phyloP scores from a whole-genome alignment of 176 grass and related monocot genomes.

The Carex pumila region DNA sequence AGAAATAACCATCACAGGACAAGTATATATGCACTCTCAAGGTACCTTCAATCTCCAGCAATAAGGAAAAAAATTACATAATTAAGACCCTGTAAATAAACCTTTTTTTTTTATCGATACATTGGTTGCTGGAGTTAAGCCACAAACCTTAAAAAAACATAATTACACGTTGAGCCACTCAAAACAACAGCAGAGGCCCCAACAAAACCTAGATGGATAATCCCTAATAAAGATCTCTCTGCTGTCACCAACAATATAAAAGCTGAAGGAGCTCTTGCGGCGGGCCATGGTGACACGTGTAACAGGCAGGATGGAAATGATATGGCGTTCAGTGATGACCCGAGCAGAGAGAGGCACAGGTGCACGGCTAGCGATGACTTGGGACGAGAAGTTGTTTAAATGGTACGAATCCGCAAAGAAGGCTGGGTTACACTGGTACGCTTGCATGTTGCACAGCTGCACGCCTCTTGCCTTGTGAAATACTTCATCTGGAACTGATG shows the following conservation, averaged over 20 bases:
- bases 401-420: conserved; percentile 87
- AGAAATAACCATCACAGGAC: neutral
- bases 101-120: too few species aligned
- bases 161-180: conserved; percentile 50
- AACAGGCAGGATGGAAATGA: conserved; percentile 74
- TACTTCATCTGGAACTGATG: conserved; percentile 78
- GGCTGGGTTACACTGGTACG: conserved; percentile 86
- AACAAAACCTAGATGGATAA: conserved; percentile 74
- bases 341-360: conserved; percentile 54
- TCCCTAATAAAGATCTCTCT: conserved; percentile 75
- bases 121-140: too few species aligned
- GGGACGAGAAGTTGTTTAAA: conserved; percentile 80
- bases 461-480: conserved; percentile 73
- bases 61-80: neutral
- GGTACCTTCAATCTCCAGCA: neutral
- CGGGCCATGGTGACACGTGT: conserved; percentile 65
- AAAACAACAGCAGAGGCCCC: conserved; percentile 88
- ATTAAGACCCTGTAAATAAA: neutral
- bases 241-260: conserved; percentile 61
- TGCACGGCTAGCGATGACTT: conserved; percentile 52
- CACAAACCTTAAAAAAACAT: neutral
- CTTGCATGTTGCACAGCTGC: conserved; percentile 82
- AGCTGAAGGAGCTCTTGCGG: conserved; percentile 52
- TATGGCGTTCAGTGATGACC: conserved; percentile 73
- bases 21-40: neutral